Evolutionary conservation across 2,329 filamentous ascomycete species (phyloP).

Genomic region (Penicillium italicum): DNA sequence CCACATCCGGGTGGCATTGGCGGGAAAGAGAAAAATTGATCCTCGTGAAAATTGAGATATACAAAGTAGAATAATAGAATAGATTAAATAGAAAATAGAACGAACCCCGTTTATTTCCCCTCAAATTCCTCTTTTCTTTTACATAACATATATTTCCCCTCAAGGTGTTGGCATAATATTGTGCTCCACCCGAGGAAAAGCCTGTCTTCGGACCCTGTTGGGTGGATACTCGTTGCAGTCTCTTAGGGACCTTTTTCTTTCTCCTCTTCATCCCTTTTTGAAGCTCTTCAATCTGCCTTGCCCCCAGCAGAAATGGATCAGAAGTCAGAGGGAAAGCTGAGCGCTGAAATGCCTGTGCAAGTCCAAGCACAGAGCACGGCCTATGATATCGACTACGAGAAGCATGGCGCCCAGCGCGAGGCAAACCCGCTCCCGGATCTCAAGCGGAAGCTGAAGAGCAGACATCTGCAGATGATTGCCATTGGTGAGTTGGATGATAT

Average conservation of each 20-base stretch:
- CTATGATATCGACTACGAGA: constrained; percentile 38
- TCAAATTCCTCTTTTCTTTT: constrained; percentile 16
- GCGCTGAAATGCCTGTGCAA: constrained; percentile 22
- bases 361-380: constrained; percentile 14
- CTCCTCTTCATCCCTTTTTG: not conserved
- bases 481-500: constrained; percentile 65
- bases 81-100: not conserved
- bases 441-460: constrained; percentile 73
- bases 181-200: constrained; percentile 14
- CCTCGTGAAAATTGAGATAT: not conserved
- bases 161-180: constrained; percentile 2
- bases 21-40: not conserved
- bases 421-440: constrained; percentile 63
- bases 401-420: constrained; percentile 39
- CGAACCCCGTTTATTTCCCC: not conserved
- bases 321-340: constrained; percentile 25
- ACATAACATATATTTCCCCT: constrained; percentile 21
- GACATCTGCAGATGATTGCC: constrained; percentile 97
- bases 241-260: constrained; percentile 12
- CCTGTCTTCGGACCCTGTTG: constrained; percentile 12
- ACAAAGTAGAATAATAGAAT: not conserved
- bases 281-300: not conserved
- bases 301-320: constrained; percentile 25
- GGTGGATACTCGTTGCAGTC: constrained; percentile 9
- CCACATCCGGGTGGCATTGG: not conserved